Conservation (phyloP, 2,329 filamentous ascomycete species). For the Colletotrichum tabaci region DNA sequence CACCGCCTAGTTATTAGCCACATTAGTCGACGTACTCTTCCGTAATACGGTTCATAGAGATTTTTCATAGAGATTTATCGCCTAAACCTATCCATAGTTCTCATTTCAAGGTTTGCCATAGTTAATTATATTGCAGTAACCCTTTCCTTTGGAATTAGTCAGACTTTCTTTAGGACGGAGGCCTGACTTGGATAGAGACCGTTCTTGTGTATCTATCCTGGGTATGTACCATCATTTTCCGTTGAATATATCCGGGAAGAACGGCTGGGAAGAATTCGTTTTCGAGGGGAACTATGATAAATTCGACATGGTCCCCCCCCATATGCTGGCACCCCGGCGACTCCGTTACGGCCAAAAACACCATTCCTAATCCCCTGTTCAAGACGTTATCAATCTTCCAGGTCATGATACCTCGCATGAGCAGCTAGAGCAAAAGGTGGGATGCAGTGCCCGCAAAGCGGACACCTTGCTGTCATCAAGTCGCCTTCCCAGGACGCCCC, state of each 20-base stretch:
- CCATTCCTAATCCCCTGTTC: neutral
- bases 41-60: too few species aligned
- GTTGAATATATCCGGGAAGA: neutral
- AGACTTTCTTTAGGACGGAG: too few species aligned
- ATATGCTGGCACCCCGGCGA: neutral
- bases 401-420: conserved; percentile 67
- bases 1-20: too few species aligned
- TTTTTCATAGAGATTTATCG: too few species aligned
- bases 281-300: neutral
- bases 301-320: neutral
- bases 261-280: neutral
- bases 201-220: too few species aligned
- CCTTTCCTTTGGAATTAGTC: too few species aligned
- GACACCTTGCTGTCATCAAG: conserved; percentile 53
- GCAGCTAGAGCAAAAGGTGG: conserved; percentile 72
- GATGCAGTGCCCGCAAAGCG: conserved; percentile 66
- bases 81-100: too few species aligned
- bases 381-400: conserved; percentile 46
- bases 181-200: too few species aligned
- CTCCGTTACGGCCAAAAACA: neutral
- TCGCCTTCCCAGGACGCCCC: conserved; percentile 48
- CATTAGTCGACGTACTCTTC: too few species aligned
- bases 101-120: too few species aligned
- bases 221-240: too few species aligned
- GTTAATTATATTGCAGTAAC: too few species aligned